Evolutionary conservation across 164 flowering plant species (phyloP).

Genomic region (Kalanchoe fedtschenkoi): DNA sequence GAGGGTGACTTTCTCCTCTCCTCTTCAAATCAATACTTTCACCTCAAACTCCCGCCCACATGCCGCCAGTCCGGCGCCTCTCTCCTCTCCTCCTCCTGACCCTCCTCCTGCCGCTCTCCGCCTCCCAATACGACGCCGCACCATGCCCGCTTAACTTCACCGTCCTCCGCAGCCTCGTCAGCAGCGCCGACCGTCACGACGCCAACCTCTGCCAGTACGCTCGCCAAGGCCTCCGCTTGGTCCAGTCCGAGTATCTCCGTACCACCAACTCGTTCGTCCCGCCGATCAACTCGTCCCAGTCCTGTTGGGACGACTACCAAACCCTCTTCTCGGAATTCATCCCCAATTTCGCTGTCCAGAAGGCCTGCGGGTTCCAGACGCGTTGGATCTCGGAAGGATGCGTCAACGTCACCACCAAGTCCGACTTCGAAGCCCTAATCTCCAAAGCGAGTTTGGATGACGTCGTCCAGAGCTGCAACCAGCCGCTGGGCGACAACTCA

Average conservation of each 20-base stretch:
- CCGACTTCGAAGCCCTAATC: constrained; percentile 21
- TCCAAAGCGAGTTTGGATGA: constrained; percentile 10
- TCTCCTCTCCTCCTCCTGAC: constrained; percentile 5
- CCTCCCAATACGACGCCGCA: constrained; percentile 16
- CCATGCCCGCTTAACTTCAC: constrained; percentile 34
- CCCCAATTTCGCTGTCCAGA: constrained; percentile 20
- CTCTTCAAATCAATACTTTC: background rate
- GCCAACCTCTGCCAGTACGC: constrained; percentile 17
- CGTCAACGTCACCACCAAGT: constrained; percentile 24
- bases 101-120: background rate
- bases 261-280: constrained; percentile 19
- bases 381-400: constrained; percentile 33
- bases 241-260: constrained; percentile 21
- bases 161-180: constrained; percentile 15
- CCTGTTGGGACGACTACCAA: constrained; percentile 32
- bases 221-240: constrained; percentile 22
- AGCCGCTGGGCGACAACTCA: constrained; percentile 20
- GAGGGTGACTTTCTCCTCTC: no score
- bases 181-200: constrained; percentile 3
- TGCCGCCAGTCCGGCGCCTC: background rate
- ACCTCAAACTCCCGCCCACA: background rate
- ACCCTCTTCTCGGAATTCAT: constrained; percentile 4
- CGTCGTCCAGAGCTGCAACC: constrained; percentile 20
- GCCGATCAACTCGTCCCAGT: constrained; percentile 23
- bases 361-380: constrained; percentile 28